Conservation (phyloP, 805 yeast genomes). For the Ogataea methylovora region DNA sequence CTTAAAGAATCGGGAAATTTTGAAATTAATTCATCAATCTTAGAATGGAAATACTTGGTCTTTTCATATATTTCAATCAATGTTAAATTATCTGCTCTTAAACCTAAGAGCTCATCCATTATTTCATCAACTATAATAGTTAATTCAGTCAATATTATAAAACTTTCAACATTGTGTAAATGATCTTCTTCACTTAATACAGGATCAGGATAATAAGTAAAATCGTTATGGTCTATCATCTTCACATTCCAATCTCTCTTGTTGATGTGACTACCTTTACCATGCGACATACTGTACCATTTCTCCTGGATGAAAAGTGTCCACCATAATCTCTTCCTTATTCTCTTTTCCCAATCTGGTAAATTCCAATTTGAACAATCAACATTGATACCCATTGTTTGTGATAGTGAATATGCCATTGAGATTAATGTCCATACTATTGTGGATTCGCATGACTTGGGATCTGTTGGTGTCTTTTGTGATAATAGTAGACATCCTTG, state of each 20-base stretch:
- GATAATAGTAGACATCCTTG: slow-evolving; percentile 9
- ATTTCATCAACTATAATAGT: slow-evolving; percentile 8
- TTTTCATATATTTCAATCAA: slow-evolving; percentile 2
- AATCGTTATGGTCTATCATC: slow-evolving; percentile 6
- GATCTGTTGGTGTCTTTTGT: slow-evolving; percentile 2
- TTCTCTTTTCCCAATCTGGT: slow-evolving; percentile 9
- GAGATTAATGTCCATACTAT: slow-evolving; percentile 5
- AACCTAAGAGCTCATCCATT: slow-evolving; percentile 2
- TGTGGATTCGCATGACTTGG: background rate
- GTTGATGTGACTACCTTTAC: slow-evolving; percentile 8
- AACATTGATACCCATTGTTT: slow-evolving; percentile 10
- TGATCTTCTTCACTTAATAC: slow-evolving; percentile 3
- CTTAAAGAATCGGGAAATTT: slow-evolving; percentile 2
- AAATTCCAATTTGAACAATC: slow-evolving; percentile 7
- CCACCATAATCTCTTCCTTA: slow-evolving; percentile 13
- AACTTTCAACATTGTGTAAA: too few species aligned
- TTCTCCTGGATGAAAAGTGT: slow-evolving; percentile 10
- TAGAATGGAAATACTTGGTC: slow-evolving; percentile 1
- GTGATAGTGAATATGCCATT: slow-evolving; percentile 8
- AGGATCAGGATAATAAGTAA: slow-evolving; percentile 6
- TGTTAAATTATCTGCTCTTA: slow-evolving; percentile 2
- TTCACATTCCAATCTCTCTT: slow-evolving; percentile 10
- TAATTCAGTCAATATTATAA: slow-evolving; percentile 5
- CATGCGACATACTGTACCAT: slow-evolving; percentile 9
- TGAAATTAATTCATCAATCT: slow-evolving; percentile 2